Evolutionary conservation across 306 rosid species (phyloP), one percentile per base, ranked within the genome.

Genomic region (Parietaria judaica): DNA sequence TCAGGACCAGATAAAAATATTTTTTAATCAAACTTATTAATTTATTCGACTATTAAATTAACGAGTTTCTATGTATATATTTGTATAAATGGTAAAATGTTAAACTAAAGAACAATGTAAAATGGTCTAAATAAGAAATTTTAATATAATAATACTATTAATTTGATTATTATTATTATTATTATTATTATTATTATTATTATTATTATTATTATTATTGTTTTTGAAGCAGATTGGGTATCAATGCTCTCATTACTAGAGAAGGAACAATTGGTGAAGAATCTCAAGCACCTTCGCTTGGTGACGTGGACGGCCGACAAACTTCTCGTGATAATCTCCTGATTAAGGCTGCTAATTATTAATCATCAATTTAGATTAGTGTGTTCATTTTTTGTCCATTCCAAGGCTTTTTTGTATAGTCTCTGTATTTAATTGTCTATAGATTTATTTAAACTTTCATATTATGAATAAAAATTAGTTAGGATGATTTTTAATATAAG

Each of bases 261-360:
- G 13, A 76, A 75, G 38, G 85, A 79, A 11, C 6, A 48, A 34
- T 72, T 85, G 56, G 47, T 83, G n/a, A 51, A 71, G 46, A 68
- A 78, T 16, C 94, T 90, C 14, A 63, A 63, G 71, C 81, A 87
- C 65, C 88, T 90, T 62, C 85, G 88, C 23, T 81, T 83, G 3
- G 84, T 87, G 70, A 90, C 95, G 17, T 87, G 95, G 97, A 87
- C 97, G 34, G 95, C 97, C 9, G 64, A 67, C 17, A 87, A 87
- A 58, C 88, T 87, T 46, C 51, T 80, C 58, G 72, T 83, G 51
- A 78, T 80, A 8, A 57, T 80, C 63, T 63, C 75, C 66, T 51
- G 48, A 54, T 59, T 41, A 41, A 35, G 55, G 52, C 46, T 14
- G 12, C 12, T 17, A 14, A 50, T 35, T 36, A 38, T 60, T 14